Conservation (phyloP, 2,329 filamentous ascomycete species). For the Penicillium hordei region DNA sequence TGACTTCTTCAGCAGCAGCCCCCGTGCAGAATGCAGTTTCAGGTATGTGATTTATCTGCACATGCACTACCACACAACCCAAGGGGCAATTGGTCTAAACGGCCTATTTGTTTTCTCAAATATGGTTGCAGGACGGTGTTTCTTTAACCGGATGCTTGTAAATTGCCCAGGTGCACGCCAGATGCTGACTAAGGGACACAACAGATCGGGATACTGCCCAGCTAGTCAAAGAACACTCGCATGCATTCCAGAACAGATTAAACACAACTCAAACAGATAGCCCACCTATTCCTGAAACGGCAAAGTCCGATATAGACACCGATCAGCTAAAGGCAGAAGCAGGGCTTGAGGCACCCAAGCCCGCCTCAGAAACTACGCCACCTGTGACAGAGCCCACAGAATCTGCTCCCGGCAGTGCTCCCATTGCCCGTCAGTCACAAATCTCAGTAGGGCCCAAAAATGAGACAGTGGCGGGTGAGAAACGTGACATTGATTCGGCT, state of each 20-base stretch:
- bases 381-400: constrained; percentile 6
- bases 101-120: neutral
- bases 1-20: constrained; percentile 29
- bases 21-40: constrained; percentile 12
- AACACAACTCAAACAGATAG: constrained; percentile 18
- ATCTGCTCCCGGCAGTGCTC: constrained; percentile 3
- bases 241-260: constrained; percentile 16
- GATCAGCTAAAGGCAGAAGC: neutral
- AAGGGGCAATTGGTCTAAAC: constrained; percentile 5
- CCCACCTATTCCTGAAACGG: neutral
- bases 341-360: constrained; percentile 6
- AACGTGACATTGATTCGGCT: constrained; percentile 21
- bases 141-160: neutral
- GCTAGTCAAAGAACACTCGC: constrained; percentile 12
- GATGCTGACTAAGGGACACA: constrained; percentile 24
- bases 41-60: constrained; percentile 25
- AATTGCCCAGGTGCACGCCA: neutral
- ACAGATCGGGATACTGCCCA: constrained; percentile 7
- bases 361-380: constrained; percentile 11
- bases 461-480: constrained; percentile 17
- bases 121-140: neutral
- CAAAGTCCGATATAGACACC: neutral
- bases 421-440: constrained; percentile 11
- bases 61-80: neutral
- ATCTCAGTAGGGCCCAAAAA: constrained; percentile 10